Evolutionary conservation across 129 eudicot genomes (phyloP).

Genomic region (Pulicaria dysenterica): DNA sequence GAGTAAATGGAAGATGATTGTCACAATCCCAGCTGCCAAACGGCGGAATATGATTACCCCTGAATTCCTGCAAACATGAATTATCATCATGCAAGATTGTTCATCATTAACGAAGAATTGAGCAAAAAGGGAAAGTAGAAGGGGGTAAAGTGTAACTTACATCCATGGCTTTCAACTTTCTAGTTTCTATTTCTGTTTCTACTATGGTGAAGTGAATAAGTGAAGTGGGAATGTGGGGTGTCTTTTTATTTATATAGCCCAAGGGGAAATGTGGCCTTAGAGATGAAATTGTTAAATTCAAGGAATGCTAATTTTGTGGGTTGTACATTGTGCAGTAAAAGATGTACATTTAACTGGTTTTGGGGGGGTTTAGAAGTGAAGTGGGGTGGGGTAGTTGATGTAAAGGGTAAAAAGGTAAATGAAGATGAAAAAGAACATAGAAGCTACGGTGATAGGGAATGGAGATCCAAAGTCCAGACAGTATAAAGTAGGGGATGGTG

Average conservation of each 20-base stretch:
- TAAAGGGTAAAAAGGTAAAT: conserved; percentile 35
- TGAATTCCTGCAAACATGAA: conserved; percentile 49
- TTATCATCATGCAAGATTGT: not conserved
- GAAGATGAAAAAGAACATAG: not conserved
- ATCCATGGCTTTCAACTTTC: conserved; percentile 18
- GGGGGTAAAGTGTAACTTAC: conserved; percentile 36
- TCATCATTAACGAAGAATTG: not conserved
- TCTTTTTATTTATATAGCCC: conserved; percentile 18
- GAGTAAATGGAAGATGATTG: conserved; percentile 69
- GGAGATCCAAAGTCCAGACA: conserved; percentile 21
- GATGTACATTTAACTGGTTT: conserved; percentile 15
- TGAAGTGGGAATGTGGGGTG: conserved; percentile 23
- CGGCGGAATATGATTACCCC: conserved; percentile 71
- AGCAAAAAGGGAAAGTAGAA: not conserved
- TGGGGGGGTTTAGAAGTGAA: not conserved
- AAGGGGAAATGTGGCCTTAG: not conserved
- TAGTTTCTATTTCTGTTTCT: not conserved
- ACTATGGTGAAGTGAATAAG: not conserved
- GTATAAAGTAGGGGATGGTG: conserved; percentile 29
- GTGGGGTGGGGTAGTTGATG: not conserved
- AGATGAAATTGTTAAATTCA: conserved; percentile 5
- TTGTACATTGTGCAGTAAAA: conserved; percentile 24
- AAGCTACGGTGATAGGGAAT: conserved; percentile 24
- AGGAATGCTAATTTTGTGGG: not conserved
- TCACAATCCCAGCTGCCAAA: conserved; percentile 95